These are phyloP conservation scores for Periglandula ipomoeae DNA, from an alignment of 2,329 filamentous ascomycete species.

Conservation along the genomic window DNA sequence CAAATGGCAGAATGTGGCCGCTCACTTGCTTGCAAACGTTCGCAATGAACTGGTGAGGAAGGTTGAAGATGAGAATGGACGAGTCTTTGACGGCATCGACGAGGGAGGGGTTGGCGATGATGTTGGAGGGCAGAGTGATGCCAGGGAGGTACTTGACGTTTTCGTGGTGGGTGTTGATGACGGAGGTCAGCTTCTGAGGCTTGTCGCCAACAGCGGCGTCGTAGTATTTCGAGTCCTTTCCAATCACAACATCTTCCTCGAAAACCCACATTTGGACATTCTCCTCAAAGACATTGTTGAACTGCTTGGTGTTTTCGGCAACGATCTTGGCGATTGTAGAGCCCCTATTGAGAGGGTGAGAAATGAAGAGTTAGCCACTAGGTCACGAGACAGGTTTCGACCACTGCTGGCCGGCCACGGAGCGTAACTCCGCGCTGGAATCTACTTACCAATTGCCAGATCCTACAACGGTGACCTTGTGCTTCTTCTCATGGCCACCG, in stretches of 20 bases:
- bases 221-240: conserved; percentile 65
- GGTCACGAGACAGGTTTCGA: not conserved
- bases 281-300: conserved; percentile 75
- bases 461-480: conserved; percentile 89
- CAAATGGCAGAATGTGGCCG: conserved; percentile 84
- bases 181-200: conserved; percentile 75
- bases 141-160: conserved; percentile 97
- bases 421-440: too few species aligned
- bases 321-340: conserved; percentile 96
- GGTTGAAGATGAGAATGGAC: conserved; percentile 89
- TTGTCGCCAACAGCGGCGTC: conserved; percentile 51
- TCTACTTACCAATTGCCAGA: conserved; percentile 82
- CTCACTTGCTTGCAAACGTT: conserved; percentile 75
- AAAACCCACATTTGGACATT: conserved; percentile 98
- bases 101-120: conserved; percentile 75
- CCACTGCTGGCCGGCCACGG: not conserved
- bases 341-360: conserved; percentile 50
- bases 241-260: conserved; percentile 76
- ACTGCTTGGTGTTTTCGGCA: conserved; percentile 76
- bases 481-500: conserved; percentile 55
- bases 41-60: conserved; percentile 91
- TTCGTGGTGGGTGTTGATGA: conserved; percentile 91
- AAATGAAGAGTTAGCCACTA: not conserved
- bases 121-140: conserved; percentile 72
- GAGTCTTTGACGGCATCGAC: conserved; percentile 73